Conservation (phyloP, 2,329 filamentous ascomycete genomes). For the Arachnopeziza araneosa region DNA sequence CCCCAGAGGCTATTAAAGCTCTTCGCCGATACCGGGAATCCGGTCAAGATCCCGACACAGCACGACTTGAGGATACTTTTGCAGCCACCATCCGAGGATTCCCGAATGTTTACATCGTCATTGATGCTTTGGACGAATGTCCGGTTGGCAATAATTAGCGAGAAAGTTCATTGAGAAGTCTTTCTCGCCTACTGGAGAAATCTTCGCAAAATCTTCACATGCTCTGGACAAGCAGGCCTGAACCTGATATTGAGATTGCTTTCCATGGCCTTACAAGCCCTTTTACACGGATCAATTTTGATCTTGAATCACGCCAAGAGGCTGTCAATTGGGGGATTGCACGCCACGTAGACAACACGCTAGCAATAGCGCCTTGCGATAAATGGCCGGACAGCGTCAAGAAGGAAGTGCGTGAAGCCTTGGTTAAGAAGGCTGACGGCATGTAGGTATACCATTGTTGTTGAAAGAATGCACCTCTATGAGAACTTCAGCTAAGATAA, state of each 20-base stretch:
- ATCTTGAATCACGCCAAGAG: background rate
- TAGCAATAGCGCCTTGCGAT: background rate
- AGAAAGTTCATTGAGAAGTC: background rate
- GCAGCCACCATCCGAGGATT: conserved; percentile 6
- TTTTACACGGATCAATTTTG: background rate
- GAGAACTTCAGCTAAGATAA: no score
- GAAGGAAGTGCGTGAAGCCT: background rate
- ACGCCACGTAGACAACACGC: background rate
- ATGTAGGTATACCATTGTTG: conserved; percentile 7
- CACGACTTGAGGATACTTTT: conserved; percentile 1
- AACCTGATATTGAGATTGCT: background rate
- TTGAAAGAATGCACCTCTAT: background rate
- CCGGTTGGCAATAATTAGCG: background rate
- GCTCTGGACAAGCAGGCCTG: background rate
- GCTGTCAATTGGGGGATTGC: conserved; percentile 3
- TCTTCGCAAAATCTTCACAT: background rate
- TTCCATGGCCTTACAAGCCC: no score
- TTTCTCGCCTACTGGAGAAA: background rate
- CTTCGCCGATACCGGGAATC: background rate
- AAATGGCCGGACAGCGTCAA: conserved; percentile 3
- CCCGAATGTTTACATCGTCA: conserved; percentile 6
- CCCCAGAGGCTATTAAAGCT: background rate
- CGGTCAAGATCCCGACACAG: conserved; percentile 2
- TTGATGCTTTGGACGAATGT: conserved; percentile 10
- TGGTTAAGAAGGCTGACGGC: conserved; percentile 6